phyloP scores from a whole-genome alignment of 1,139 yeast genomes.

The Wickerhamomyces sp. region DNA sequence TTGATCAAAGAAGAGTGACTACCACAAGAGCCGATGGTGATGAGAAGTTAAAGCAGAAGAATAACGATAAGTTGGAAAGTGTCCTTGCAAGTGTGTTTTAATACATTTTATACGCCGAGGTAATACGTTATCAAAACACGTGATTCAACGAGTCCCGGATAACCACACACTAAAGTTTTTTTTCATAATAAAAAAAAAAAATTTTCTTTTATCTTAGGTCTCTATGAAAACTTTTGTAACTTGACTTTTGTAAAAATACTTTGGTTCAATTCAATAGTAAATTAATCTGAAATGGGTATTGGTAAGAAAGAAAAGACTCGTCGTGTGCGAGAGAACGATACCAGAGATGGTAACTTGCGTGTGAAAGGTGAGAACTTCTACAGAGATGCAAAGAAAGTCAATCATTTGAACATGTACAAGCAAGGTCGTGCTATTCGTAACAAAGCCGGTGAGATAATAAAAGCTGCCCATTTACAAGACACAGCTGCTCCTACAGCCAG shows the following conservation, averaged over 20 bases:
- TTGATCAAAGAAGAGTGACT: constrained; percentile 59
- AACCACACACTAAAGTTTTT: constrained; percentile 3
- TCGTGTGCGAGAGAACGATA: constrained; percentile 75
- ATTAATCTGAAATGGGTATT: constrained; percentile 62
- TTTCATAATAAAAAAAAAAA: background rate
- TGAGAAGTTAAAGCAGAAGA: constrained; percentile 37
- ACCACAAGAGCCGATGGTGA: constrained; percentile 64
- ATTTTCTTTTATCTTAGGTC: background rate
- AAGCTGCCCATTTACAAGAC: constrained; percentile 86
- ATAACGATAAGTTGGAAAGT: constrained; percentile 10
- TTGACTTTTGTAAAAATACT: too few relatives aligned
- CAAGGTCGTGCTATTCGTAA: constrained; percentile 85
- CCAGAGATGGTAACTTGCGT: constrained; percentile 84
- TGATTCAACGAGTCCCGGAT: constrained; percentile 9
- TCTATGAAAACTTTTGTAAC: background rate
- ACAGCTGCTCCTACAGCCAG: constrained; percentile 87
- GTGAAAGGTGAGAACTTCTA: constrained; percentile 97
- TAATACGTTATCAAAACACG: constrained; percentile 4
- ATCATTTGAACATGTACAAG: constrained; percentile 87
- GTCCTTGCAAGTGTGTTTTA: constrained; percentile 19
- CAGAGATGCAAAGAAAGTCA: constrained; percentile 88
- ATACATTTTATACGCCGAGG: too few relatives aligned
- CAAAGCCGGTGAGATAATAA: constrained; percentile 79
- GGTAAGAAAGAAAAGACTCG: constrained; percentile 88
- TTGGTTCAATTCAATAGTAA: background rate